phyloP scores from a whole-genome alignment of 805 yeast genomes.

The Hanseniaspora singularis region DNA sequence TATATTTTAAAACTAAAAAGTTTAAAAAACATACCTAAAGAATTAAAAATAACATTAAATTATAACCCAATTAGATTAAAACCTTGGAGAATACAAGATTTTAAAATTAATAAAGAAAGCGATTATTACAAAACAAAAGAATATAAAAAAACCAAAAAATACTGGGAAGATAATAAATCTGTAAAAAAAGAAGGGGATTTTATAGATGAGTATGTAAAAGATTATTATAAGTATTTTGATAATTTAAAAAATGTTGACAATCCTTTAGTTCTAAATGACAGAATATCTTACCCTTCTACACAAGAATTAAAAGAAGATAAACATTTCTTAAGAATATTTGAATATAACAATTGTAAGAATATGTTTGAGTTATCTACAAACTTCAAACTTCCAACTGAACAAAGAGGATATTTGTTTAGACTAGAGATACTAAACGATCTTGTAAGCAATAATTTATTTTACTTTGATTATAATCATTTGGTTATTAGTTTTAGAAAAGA shows the following conservation, averaged over 20 bases:
- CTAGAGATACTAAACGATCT: neutral
- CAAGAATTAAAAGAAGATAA: conserved; percentile 9
- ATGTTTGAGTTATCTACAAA: conserved; percentile 2
- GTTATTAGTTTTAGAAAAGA: conserved; percentile 5
- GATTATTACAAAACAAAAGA: neutral
- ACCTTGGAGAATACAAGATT: conserved; percentile 15
- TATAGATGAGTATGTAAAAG: neutral
- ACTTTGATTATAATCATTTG: neutral
- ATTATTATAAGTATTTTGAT: conserved; percentile 12
- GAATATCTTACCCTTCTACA: conserved; percentile 12
- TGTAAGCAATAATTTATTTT: neutral
- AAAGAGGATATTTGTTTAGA: conserved; percentile 5
- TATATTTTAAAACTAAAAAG: neutral
- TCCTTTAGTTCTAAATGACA: conserved; percentile 2
- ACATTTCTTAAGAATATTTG: neutral
- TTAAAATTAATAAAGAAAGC: conserved; percentile 9
- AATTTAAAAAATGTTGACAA: conserved; percentile 13
- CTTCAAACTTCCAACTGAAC: neutral
- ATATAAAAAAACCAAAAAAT: conserved; percentile 6
- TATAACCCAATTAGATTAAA: conserved; percentile 14
- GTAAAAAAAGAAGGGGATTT: neutral
- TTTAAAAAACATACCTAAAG: neutral
- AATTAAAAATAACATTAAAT: neutral
- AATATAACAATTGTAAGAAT: neutral
- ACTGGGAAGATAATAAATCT: conserved; percentile 10